These are phyloP conservation scores for Tylopilus subfusipes DNA, from an alignment of 768 basidiomycete species.

Conservation along the genomic window DNA sequence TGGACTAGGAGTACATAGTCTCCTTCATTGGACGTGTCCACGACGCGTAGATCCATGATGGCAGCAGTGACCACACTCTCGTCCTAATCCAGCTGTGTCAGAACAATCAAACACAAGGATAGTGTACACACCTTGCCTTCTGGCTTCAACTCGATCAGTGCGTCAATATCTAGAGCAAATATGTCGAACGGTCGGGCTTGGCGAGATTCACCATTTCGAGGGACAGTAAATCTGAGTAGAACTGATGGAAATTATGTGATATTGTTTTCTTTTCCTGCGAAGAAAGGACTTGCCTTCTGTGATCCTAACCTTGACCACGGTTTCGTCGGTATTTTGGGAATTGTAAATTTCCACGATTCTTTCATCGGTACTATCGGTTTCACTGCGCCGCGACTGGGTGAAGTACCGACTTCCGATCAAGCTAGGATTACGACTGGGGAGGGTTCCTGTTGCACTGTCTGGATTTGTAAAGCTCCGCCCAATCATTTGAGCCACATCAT, in stretches of 20 bases:
- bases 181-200: constrained; percentile 51
- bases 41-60: constrained; percentile 58
- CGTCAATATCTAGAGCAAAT: constrained; percentile 57
- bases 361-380: constrained; percentile 42
- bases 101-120: not conserved
- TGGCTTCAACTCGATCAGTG: constrained; percentile 62
- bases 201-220: constrained; percentile 36
- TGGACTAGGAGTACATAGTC: constrained; percentile 44
- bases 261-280: not conserved
- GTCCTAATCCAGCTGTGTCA: constrained; percentile 42
- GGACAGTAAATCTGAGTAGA: constrained; percentile 47
- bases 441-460: constrained; percentile 27
- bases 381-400: constrained; percentile 35
- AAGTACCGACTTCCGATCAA: constrained; percentile 82
- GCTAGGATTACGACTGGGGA: constrained; percentile 53
- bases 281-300: constrained; percentile 37
- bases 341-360: constrained; percentile 31
- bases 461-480: constrained; percentile 38
- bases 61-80: constrained; percentile 64
- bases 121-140: constrained; percentile 58
- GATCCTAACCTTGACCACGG: constrained; percentile 47
- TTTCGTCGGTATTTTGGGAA: constrained; percentile 35
- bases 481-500: constrained; percentile 75
- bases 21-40: constrained; percentile 42
- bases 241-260: constrained; percentile 20